Evolutionary conservation across 257 asterid species (phyloP), one percentile per base, ranked within the genome.

Genomic region (Forsythia suspensa): DNA sequence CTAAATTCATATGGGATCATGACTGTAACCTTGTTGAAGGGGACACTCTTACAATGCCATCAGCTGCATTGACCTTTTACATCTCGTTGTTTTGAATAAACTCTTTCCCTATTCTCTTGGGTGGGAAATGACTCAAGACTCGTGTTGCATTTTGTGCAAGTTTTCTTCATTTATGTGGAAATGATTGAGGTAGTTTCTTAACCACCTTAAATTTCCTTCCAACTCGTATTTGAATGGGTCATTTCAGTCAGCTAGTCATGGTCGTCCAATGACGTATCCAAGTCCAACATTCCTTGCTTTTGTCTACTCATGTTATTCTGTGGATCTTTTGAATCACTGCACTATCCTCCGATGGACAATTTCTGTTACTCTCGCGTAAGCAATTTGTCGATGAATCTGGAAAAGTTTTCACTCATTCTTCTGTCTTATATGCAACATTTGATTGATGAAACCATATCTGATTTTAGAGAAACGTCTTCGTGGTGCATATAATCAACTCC

Each of bases 381-480:
- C 8, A 36, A 38, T 79, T 78, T 16, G 4, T 73, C 48, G 75
- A 73, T 67, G 42, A 42, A 11, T 61, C 12, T 61, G 37, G 1
- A 36, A 57, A 36, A 5, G n/a, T 7, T 16, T 21, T 57, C 73
- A 20, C 36, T 20, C 71, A 2, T 79, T 78, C 13, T 67, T 59
- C 63, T n/a, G 11, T 61, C 8, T 4, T 21, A 8, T 8, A 4
- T 70, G n/a, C 51, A 8, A 42, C 66, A 16, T 80, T 13, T 81
- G 67, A 55, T 73, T 71, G 4, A 29, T 67, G 29, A 59, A 43
- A 16, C 29, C 70, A 67, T 12, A 74, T 82, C 29, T 76, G 73
- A 36, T 81, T 87, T 59, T 91, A 92, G 98, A 92, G 87, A 92
- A 89, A 85, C 97, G 97, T 18, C 94, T 94, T 51, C 95, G 94